These are phyloP conservation scores for Taiozyma sp. DNA, from an alignment of 1,139 yeast genomes.

Conservation along the genomic window DNA sequence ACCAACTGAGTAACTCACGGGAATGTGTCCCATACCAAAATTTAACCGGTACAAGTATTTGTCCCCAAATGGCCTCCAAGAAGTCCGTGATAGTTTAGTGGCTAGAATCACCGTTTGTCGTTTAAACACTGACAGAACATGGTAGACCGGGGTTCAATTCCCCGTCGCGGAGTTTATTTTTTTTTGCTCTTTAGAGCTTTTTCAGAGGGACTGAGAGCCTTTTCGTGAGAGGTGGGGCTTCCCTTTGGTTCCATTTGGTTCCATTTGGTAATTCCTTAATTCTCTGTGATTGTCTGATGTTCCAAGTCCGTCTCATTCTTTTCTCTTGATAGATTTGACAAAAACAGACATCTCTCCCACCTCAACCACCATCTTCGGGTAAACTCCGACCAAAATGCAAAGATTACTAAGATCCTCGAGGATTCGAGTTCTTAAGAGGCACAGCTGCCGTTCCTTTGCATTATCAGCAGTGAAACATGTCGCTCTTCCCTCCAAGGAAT, in stretches of 20 bases:
- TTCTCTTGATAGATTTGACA: neutral
- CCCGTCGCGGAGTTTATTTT: constrained; percentile 52
- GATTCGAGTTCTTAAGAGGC: neutral
- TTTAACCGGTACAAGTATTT: no score
- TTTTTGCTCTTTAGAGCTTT: neutral
- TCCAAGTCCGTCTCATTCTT: no score
- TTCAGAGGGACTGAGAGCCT: no score
- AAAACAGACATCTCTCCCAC: neutral
- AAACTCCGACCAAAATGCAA: neutral
- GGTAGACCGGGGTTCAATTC: constrained; percentile 71
- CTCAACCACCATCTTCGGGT: neutral
- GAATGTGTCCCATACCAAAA: no score
- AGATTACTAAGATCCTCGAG: neutral
- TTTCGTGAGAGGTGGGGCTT: no score
- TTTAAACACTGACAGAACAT: constrained; percentile 32
- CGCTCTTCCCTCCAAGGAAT: neutral
- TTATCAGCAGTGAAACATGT: neutral
- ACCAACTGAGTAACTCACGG: no score
- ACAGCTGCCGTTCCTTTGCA: neutral
- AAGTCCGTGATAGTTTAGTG: constrained; percentile 24
- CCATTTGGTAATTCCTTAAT: no score
- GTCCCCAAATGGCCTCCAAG: neutral
- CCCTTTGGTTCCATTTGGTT: no score
- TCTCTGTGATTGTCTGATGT: no score
- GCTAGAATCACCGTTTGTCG: constrained; percentile 25